Conservation (phyloP, 2,329 filamentous ascomycete genomes). For the Emericellopsis atlantica region DNA sequence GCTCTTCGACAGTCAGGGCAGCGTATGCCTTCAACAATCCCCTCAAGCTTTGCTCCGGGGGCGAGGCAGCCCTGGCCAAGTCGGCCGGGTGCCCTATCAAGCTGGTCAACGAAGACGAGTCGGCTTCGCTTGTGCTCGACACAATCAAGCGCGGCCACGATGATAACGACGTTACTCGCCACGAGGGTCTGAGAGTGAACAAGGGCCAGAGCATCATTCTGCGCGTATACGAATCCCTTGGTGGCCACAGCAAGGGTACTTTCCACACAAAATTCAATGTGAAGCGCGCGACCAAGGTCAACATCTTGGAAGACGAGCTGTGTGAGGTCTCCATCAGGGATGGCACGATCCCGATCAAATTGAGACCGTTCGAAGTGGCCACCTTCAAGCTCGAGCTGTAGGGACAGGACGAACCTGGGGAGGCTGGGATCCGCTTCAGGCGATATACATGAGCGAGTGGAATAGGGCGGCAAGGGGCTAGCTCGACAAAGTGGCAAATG, state of each 20-base stretch:
- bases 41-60: conserved; percentile 25
- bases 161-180: conserved; percentile 58
- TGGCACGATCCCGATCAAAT: conserved; percentile 43
- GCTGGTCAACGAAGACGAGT: conserved; percentile 43
- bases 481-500: too few relatives aligned
- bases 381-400: conserved; percentile 56
- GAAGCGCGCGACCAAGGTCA: conserved; percentile 69
- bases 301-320: conserved; percentile 77
- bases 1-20: conserved; percentile 62
- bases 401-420: conserved; percentile 8
- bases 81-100: conserved; percentile 39
- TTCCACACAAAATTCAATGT: conserved; percentile 59
- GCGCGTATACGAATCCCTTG: conserved; percentile 78
- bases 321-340: conserved; percentile 45
- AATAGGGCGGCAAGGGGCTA: too few relatives aligned
- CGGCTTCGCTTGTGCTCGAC: conserved; percentile 64
- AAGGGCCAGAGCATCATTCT: conserved; percentile 71
- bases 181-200: conserved; percentile 48
- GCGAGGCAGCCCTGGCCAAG: conserved; percentile 13
- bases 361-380: conserved; percentile 77
- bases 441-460: too few relatives aligned
- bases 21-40: conserved; percentile 89
- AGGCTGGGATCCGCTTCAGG: conserved; percentile 4
- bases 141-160: conserved; percentile 89
- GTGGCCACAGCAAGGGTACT: conserved; percentile 62